phyloP scores from a whole-genome alignment of 805 yeast species.

The Saccharomyces jurei region DNA sequence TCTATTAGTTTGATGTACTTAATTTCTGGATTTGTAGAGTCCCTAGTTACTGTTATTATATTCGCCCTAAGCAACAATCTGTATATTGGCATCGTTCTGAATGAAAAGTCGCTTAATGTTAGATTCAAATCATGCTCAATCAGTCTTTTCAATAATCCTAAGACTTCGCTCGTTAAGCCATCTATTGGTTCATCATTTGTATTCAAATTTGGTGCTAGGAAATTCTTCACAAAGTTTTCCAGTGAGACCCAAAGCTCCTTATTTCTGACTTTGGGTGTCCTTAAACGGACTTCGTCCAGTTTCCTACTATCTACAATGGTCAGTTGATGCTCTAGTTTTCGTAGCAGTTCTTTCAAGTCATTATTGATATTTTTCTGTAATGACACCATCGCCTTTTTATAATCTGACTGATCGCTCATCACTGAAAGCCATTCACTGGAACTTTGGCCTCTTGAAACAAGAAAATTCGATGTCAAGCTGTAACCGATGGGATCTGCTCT shows the following conservation, averaged over 20 bases:
- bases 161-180: conserved; percentile 3
- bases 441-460: conserved; percentile 11
- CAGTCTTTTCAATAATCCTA: conserved; percentile 9
- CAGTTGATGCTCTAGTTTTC: conserved; percentile 3
- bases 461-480: conserved; percentile 14
- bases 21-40: conserved; percentile 1
- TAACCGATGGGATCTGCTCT: conserved; percentile 29
- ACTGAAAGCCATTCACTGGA: conserved; percentile 9
- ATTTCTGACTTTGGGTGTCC: conserved; percentile 3
- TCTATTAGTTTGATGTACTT: conserved; percentile 14
- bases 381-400: conserved; percentile 6
- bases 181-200: conserved; percentile 3
- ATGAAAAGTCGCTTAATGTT: conserved; percentile 10
- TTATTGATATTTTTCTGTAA: conserved; percentile 15
- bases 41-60: conserved; percentile 4
- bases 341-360: conserved; percentile 11
- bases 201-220: conserved; percentile 13
- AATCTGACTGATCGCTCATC: conserved; percentile 1
- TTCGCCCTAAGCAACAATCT: conserved; percentile 15
- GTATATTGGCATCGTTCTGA: conserved; percentile 5
- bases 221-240: conserved; percentile 8
- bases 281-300: background rate
- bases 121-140: conserved; percentile 14
- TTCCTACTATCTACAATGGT: background rate
- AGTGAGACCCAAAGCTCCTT: conserved; percentile 7